A percentile compares a stretch with the other conserved stretches of the same genome.
Conservation (phyloP, 192 early-diverging fungal genomes). For the Entomortierella beljakovae region DNA sequence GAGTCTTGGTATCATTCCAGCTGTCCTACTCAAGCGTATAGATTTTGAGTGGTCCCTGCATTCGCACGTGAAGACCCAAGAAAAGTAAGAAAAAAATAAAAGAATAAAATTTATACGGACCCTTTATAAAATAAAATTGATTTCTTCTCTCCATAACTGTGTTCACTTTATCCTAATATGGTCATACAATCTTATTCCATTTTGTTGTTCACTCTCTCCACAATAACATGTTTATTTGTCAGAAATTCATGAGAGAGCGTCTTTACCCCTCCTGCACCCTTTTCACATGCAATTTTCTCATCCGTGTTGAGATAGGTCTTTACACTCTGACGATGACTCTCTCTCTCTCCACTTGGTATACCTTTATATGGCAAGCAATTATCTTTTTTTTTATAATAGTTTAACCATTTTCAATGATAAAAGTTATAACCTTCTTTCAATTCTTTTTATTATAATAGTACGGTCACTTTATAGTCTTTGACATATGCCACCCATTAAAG, state of each 20-base stretch:
- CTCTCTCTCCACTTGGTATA: background rate
- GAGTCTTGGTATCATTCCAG: background rate
- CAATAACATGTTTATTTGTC: background rate
- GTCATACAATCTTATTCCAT: background rate
- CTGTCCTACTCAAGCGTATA: background rate
- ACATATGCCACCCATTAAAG: no score
- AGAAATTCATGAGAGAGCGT: background rate
- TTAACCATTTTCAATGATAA: no score
- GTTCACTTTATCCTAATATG: background rate
- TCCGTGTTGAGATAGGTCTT: no score
- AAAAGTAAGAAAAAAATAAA: background rate
- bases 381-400: background rate
- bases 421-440: no score
- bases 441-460: no score
- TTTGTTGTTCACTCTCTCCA: background rate
- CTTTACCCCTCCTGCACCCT: background rate
- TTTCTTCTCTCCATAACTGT: background rate
- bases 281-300: slow-evolving; percentile 41
- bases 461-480: no score
- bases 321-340: no score
- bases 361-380: slow-evolving; percentile 30
- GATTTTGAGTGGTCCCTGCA: slow-evolving; percentile 46
- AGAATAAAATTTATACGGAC: background rate
- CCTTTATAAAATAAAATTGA: background rate
- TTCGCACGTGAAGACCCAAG: slow-evolving; percentile 9